Conservation (phyloP, 139 green algal species). For the Volvox africanus region DNA sequence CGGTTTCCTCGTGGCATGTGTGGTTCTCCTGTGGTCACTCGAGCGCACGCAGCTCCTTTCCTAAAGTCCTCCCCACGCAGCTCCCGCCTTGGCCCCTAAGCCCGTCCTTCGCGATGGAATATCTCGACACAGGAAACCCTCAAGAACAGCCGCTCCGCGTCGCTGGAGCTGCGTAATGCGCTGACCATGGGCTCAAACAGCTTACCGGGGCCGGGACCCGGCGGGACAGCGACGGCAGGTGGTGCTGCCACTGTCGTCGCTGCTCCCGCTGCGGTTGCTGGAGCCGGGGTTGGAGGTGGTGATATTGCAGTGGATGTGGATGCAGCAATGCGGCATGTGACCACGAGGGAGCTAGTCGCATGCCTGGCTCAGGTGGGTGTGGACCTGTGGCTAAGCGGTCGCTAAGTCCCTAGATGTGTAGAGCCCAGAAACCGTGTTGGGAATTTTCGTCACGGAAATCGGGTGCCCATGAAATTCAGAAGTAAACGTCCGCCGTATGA, state of each 20-base stretch:
- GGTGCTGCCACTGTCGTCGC: background rate
- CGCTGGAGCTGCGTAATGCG: slow-evolving; percentile 13
- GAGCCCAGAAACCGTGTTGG: too few relatives aligned
- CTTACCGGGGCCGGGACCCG: background rate
- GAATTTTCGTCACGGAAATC: too few relatives aligned
- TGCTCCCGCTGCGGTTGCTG: background rate
- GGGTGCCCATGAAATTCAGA: too few relatives aligned
- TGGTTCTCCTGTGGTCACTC: too few relatives aligned
- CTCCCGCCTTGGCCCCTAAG: too few relatives aligned
- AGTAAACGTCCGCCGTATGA: too few relatives aligned
- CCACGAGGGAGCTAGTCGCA: slow-evolving; percentile 40
- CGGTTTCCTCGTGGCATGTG: too few relatives aligned
- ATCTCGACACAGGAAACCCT: background rate
- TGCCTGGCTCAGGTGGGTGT: slow-evolving; percentile 46
- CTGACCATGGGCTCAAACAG: background rate
- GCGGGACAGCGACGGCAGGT: background rate
- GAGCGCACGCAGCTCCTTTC: too few relatives aligned
- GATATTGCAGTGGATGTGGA: slow-evolving; percentile 1
- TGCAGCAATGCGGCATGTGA: slow-evolving; percentile 7
- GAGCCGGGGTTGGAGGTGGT: background rate
- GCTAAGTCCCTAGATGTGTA: too few relatives aligned
- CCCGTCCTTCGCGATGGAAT: too few relatives aligned
- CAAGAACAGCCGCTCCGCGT: background rate
- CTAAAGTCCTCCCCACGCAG: too few relatives aligned
- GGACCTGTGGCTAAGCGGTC: too few relatives aligned